Evolutionary conservation across 495 filamentous ascomycete species (phyloP).

Genomic region (Mytilinidion resinicola): DNA sequence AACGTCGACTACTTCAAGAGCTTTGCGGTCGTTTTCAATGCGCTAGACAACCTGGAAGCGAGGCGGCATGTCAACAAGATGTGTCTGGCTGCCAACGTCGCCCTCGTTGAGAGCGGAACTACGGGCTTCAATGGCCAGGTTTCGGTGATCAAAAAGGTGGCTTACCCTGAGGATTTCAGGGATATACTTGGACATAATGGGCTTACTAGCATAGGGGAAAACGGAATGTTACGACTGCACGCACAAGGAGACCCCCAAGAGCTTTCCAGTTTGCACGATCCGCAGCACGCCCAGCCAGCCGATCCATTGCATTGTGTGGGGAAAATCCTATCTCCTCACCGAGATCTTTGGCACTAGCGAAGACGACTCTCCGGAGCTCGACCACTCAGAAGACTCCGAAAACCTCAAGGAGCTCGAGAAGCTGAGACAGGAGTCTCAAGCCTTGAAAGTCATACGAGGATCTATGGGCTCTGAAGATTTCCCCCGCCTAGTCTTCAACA

Average conservation of each 20-base stretch:
- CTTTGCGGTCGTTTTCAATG: slow-evolving; percentile 91
- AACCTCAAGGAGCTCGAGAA: slow-evolving; percentile 88
- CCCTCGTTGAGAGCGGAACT: slow-evolving; percentile 92
- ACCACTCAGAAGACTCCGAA: slow-evolving; percentile 69
- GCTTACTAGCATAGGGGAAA: slow-evolving; percentile 50
- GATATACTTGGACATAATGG: neutral
- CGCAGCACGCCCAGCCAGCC: slow-evolving; percentile 89
- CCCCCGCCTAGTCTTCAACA: slow-evolving; percentile 74
- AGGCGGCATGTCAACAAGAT: slow-evolving; percentile 94
- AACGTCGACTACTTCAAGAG: slow-evolving; percentile 80
- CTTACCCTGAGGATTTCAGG: slow-evolving; percentile 6
- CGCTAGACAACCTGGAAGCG: slow-evolving; percentile 92
- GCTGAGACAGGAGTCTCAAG: slow-evolving; percentile 72
- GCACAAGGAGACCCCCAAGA: slow-evolving; percentile 79
- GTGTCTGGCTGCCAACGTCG: slow-evolving; percentile 87
- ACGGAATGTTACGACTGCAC: slow-evolving; percentile 97
- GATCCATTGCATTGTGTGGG: slow-evolving; percentile 99
- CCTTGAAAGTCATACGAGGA: slow-evolving; percentile 71
- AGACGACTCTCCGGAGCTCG: slow-evolving; percentile 69
- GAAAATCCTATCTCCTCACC: slow-evolving; percentile 89
- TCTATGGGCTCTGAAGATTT: slow-evolving; percentile 82
- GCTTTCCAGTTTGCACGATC: slow-evolving; percentile 93
- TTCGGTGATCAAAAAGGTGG: slow-evolving; percentile 83
- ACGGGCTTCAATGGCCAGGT: slow-evolving; percentile 98
- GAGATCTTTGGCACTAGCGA: slow-evolving; percentile 92